Evolutionary conservation across 2,329 filamentous ascomycete genomes (phyloP).

Genomic region (Lasiodiplodia sp.): DNA sequence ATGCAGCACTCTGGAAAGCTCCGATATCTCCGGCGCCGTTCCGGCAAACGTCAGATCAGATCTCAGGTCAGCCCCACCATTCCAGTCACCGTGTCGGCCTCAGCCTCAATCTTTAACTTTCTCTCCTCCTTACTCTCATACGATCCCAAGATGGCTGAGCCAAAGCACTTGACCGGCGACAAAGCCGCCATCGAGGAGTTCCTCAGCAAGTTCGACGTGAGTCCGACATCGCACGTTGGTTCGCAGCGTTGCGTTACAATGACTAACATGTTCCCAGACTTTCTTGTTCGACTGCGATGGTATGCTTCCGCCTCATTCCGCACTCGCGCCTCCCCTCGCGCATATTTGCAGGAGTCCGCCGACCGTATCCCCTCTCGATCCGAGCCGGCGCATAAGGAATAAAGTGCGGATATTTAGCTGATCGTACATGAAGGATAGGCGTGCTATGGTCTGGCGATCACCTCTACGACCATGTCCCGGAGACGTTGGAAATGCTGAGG

Average conservation of each 20-base stretch:
- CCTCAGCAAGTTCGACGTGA: slow-evolving; percentile 88
- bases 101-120: slow-evolving; percentile 16
- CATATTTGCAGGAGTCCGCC: not conserved
- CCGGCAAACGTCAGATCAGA: slow-evolving; percentile 18
- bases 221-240: slow-evolving; percentile 47
- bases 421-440: slow-evolving; percentile 66
- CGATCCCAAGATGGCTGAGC: slow-evolving; percentile 40
- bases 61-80: slow-evolving; percentile 19
- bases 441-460: slow-evolving; percentile 97
- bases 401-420: slow-evolving; percentile 34
- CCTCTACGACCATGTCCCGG: slow-evolving; percentile 82
- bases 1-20: not conserved
- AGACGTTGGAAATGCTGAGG: slow-evolving; percentile 84
- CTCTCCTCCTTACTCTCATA: not conserved
- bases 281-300: slow-evolving; percentile 98
- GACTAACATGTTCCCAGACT: slow-evolving; percentile 61
- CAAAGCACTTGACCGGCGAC: slow-evolving; percentile 78
- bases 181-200: slow-evolving; percentile 79
- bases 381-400: not conserved
- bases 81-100: slow-evolving; percentile 10
- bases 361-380: not conserved
- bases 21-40: slow-evolving; percentile 22
- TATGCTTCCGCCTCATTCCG: slow-evolving; percentile 51
- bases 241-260: slow-evolving; percentile 34
- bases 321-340: not conserved